Evolutionary conservation across 1,139 yeast genomes (phyloP), one percentile per base, ranked within the genome.

Genomic region (Saccharomyces hybrid): DNA sequence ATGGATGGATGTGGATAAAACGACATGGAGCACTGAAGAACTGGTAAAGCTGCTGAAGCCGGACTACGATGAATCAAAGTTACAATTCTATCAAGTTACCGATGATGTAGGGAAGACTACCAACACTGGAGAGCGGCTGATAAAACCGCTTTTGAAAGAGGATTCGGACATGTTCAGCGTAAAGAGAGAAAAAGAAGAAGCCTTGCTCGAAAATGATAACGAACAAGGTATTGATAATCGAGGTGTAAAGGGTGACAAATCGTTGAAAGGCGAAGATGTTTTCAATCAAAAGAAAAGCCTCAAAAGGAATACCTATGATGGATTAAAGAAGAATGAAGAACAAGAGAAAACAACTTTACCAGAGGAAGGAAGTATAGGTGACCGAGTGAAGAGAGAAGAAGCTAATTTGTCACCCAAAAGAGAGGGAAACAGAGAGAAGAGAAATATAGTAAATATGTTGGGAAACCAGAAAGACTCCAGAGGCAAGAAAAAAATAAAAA

Each of bases 31-130:
- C 55, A 55, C 64, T 62, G 63, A 69, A 14, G 68, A 82, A 29
- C 75, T 74, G 2, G 64, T 72, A 0, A 68, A 75, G 14, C 64
- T 81, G 47, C 63, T 72, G 5, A 64, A 70, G 1, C 77, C 79
- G 53, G 64, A 66, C 6, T 80, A 76, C 0, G 76, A 78, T 46
- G 72, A 71, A 3, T 65, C 66, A 7, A 46, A 49, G 19, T 67
- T 88, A 52, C 77, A 75, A 31, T 77, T 80, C 64, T 81, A 80
- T 63, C 73, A 74, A 50, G 96, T 89, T 1, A 68, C 78, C 2
- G 74, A 71, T 19, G 83, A 78, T 23, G 93, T 89, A 3, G 95
- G 95, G 1, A 84, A 81, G 52, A 77, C 82, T 0, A 64, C 73
- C 4, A 76, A 75, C 50, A 79, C 84, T 51, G 79, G 79, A 0